A percentile compares a stretch with the other conserved stretches of the same genome.
Evolutionary conservation across 1,284 basidiomycete species (phyloP).

Genomic region (Grifola frondosa): DNA sequence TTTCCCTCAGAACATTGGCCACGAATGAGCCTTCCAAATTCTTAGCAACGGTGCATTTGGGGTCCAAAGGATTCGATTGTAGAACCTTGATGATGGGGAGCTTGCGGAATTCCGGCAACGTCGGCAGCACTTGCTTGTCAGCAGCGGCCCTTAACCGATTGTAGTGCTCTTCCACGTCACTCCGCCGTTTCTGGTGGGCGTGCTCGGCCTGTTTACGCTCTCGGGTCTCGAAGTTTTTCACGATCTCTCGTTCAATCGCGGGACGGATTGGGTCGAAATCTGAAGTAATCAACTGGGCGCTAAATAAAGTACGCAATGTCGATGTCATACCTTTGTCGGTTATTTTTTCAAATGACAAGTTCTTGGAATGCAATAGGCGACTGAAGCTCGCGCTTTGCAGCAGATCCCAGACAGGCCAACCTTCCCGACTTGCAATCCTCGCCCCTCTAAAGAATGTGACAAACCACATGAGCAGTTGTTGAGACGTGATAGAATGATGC

Average conservation of each 20-base stretch:
- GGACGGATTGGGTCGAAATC: slow-evolving; percentile 18
- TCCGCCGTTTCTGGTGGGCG: slow-evolving; percentile 12
- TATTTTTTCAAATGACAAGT: slow-evolving; percentile 15
- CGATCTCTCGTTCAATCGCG: slow-evolving; percentile 16
- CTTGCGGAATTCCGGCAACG: slow-evolving; percentile 43
- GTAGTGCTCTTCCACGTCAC: slow-evolving; percentile 20
- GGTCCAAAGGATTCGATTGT: slow-evolving; percentile 24
- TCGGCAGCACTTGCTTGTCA: slow-evolving; percentile 33
- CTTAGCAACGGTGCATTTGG: slow-evolving; percentile 5
- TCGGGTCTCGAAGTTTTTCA: slow-evolving; percentile 6
- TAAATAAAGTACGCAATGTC: neutral
- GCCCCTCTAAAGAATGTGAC: slow-evolving; percentile 12
- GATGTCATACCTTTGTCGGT: slow-evolving; percentile 12
- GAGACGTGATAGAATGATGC: neutral
- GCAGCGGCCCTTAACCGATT: slow-evolving; percentile 8
- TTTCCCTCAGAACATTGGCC: slow-evolving; percentile 39
- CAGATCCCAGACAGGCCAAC: slow-evolving; percentile 21
- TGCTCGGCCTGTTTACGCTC: slow-evolving; percentile 13
- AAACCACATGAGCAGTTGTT: neutral
- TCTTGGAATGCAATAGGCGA: slow-evolving; percentile 17
- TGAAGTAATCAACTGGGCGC: slow-evolving; percentile 2
- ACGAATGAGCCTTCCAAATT: slow-evolving; percentile 28
- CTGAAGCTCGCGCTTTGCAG: slow-evolving; percentile 18
- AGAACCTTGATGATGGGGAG: slow-evolving; percentile 42
- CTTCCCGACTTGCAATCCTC: slow-evolving; percentile 3